phyloP scores from a whole-genome alignment of 306 rosid species.

The Cotoneaster glaucophyllus region DNA sequence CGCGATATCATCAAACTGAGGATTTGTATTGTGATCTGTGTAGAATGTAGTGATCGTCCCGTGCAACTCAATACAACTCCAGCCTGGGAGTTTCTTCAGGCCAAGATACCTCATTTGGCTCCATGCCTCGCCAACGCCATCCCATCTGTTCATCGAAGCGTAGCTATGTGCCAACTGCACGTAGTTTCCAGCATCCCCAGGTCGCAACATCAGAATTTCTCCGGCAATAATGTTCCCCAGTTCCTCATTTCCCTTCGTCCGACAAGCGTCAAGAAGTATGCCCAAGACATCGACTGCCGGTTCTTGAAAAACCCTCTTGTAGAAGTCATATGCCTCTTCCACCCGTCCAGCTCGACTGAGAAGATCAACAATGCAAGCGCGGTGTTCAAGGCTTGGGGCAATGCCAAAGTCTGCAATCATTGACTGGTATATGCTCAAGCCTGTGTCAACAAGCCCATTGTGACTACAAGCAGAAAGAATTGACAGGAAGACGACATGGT shows the following conservation, averaged over 20 bases:
- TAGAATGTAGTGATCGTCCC: slow-evolving; percentile 58
- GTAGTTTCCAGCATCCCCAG: slow-evolving; percentile 54
- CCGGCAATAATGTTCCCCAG: slow-evolving; percentile 42
- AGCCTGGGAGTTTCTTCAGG: slow-evolving; percentile 68
- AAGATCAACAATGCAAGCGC: slow-evolving; percentile 69
- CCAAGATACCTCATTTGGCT: slow-evolving; percentile 70
- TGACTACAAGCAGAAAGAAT: slow-evolving; percentile 76
- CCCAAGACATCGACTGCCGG: slow-evolving; percentile 53
- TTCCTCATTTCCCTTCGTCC: slow-evolving; percentile 36
- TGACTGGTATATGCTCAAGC: slow-evolving; percentile 55
- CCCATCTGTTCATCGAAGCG: slow-evolving; percentile 71
- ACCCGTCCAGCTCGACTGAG: slow-evolving; percentile 69
- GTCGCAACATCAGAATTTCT: slow-evolving; percentile 47
- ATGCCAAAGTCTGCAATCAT: slow-evolving; percentile 56
- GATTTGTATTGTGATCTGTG: slow-evolving; percentile 62
- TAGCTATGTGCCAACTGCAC: slow-evolving; percentile 64
- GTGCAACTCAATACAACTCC: slow-evolving; percentile 65
- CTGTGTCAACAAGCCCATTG: slow-evolving; percentile 55
- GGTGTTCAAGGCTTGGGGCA: slow-evolving; percentile 57
- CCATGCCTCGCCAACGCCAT: slow-evolving; percentile 61
- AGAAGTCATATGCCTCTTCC: slow-evolving; percentile 55
- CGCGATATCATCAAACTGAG: slow-evolving; percentile 44
- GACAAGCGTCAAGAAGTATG: slow-evolving; percentile 66
- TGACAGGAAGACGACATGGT: slow-evolving; percentile 64
- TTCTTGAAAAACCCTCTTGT: slow-evolving; percentile 36